phyloP scores from a whole-genome alignment of 1,284 basidiomycete genomes.

The Trichosporon coremiiforme region DNA sequence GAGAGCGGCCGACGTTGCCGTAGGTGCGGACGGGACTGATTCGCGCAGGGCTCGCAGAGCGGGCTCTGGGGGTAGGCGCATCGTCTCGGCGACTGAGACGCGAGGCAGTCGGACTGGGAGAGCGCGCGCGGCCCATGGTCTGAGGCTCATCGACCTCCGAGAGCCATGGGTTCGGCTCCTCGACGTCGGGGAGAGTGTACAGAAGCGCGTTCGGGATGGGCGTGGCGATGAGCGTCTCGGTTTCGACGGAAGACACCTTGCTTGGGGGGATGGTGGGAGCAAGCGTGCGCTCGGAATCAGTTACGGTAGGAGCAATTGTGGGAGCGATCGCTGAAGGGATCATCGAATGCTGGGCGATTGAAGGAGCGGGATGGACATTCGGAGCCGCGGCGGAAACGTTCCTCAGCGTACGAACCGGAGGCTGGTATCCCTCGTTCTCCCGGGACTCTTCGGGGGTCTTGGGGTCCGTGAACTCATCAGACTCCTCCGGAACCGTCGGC shows the following conservation, averaged over 20 bases:
- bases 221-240: background rate
- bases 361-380: background rate
- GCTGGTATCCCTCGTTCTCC: background rate
- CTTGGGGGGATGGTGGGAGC: constrained; percentile 1
- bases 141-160: constrained; percentile 10
- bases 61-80: background rate
- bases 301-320: constrained; percentile 1
- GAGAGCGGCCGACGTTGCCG: constrained; percentile 2
- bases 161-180: constrained; percentile 6
- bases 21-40: background rate
- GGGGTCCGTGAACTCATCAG: background rate
- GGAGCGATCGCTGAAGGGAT: constrained; percentile 6
- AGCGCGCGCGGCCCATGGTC: background rate
- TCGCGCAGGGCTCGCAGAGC: constrained; percentile 1
- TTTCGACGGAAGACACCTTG: background rate
- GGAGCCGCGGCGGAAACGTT: constrained; percentile 3
- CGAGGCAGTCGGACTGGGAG: background rate
- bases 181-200: constrained; percentile 11
- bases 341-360: background rate
- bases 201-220: constrained; percentile 4
- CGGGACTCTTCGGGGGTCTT: background rate
- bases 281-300: constrained; percentile 10
- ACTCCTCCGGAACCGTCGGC: constrained; percentile 1
- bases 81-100: background rate
- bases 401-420: background rate